phyloP scores from a whole-genome alignment of 225 moss, liverwort and hornwort species.

The Straminergon stramineum region DNA sequence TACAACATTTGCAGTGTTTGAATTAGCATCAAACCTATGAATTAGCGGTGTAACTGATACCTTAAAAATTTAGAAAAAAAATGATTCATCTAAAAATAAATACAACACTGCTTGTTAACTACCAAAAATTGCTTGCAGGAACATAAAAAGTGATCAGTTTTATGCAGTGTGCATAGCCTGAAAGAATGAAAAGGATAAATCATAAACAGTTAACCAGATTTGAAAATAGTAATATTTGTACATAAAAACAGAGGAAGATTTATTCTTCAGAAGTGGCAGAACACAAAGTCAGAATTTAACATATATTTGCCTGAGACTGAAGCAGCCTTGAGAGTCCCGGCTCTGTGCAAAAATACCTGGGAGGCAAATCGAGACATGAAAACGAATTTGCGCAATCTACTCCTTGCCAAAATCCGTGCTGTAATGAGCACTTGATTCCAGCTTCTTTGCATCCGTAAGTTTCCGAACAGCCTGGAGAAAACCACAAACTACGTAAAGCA shows the following conservation, averaged over 20 bases:
- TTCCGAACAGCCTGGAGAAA: conserved; percentile 84
- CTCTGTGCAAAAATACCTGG: conserved; percentile 6
- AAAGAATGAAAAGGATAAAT: neutral
- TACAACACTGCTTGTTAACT: neutral
- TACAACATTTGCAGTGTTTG: neutral
- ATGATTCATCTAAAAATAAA: neutral
- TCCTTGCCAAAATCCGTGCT: conserved; percentile 98
- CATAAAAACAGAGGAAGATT: neutral
- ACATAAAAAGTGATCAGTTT: neutral
- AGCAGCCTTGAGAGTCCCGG: neutral
- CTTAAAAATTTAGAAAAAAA: neutral
- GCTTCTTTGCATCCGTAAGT: conserved; percentile 90
- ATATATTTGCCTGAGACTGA: conserved; percentile 3
- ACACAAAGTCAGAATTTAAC: neutral
- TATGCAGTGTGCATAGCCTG: neutral
- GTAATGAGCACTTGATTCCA: conserved; percentile 98
- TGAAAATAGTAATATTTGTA: neutral
- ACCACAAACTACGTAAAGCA: neutral
- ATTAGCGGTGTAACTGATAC: neutral
- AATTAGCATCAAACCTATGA: neutral
- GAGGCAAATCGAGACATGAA: conserved; percentile 3
- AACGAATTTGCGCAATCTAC: conserved; percentile 15
- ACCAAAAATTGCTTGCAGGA: neutral
- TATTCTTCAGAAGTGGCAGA: conserved; percentile 8
- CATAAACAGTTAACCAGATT: neutral